Evolutionary conservation across 2,329 filamentous ascomycete genomes (phyloP), one percentile per base, ranked within the genome.

Genomic region (Amesomyces nigricolor): DNA sequence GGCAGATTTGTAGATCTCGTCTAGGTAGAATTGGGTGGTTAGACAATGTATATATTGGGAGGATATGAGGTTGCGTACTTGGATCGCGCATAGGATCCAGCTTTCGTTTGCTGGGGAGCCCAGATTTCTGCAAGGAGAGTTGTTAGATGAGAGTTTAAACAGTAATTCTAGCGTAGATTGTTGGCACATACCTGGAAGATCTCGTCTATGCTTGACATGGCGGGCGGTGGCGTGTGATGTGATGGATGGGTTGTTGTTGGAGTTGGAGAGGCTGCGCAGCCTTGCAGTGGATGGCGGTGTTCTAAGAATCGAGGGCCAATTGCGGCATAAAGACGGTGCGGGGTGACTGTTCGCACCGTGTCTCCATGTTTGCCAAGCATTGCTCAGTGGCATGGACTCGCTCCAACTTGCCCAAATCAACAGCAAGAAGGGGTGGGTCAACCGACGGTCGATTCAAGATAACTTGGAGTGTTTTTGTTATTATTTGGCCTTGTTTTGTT

Each of bases 1-100:
- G 42, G 76, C 79, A 5, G 81, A 78, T 67, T 87, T 87, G 73
- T 86, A 86, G 53, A 85, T 73, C 61, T 86, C 75, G 63, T 78
- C 83, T 85, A 54, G 47, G 39, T 35, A 44, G 32, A 40, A 46
- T 54, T 51, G 48, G 52, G 32, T 50, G 19, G 19, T 22, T 5
- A 14, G 17, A 39, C 17, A 56, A 17, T 49, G 45, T 38, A 43
- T 37, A 32, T 17, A 43, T 26, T 30, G 22, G 16, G 16, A 16
- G 22, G n/a, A n/a, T 37, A 10, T 40, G 45, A 42, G 46, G 71
- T 10, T 7, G 14, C 79, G 61, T 67, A 87, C 83, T 83, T 58
- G 83, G 82, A 68, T 87, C 81, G 65, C 76, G 76, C 58, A 82
- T 70, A 16, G 80, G 75, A 58, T 86, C 82, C 52, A 84, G 72